phyloP scores from a whole-genome alignment of 139 green algal species.

The Ettlia oleoabundans region DNA sequence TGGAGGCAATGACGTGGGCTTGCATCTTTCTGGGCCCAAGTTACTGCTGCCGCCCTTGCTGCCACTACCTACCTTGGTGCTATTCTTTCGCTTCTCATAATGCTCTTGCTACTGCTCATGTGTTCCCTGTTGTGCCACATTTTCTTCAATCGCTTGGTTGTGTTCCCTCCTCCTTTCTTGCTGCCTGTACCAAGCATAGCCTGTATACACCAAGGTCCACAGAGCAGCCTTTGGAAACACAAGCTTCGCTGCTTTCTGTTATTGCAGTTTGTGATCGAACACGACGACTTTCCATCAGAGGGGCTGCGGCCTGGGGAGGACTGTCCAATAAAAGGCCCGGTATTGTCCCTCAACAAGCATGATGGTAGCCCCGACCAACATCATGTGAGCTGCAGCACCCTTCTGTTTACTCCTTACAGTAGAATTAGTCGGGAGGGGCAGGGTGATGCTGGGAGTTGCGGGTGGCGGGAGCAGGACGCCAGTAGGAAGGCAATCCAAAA shows the following conservation, averaged over 20 bases:
- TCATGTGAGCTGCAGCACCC: no score
- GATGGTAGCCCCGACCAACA: not conserved
- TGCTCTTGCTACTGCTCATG: not conserved
- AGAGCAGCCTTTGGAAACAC: not conserved
- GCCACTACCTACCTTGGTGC: no score
- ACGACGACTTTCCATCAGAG: conserved; percentile 9
- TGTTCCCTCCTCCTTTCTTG: not conserved
- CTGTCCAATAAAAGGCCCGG: conserved; percentile 2
- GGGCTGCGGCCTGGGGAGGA: not conserved
- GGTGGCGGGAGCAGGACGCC: no score
- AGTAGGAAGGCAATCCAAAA: no score
- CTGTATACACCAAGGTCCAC: not conserved
- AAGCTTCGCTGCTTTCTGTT: not conserved
- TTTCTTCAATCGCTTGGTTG: not conserved
- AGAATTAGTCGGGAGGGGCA: no score
- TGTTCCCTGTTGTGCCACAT: not conserved
- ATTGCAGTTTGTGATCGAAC: conserved; percentile 3
- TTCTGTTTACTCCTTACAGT: no score
- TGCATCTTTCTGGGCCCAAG: no score
- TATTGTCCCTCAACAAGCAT: conserved; percentile 2
- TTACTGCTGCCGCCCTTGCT: no score
- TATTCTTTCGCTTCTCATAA: no score
- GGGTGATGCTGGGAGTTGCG: no score
- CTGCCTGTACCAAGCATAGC: not conserved
- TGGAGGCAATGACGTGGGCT: no score